Evolutionary conservation across 495 filamentous ascomycete genomes (phyloP).

Genomic region (Xylaria nigripes): DNA sequence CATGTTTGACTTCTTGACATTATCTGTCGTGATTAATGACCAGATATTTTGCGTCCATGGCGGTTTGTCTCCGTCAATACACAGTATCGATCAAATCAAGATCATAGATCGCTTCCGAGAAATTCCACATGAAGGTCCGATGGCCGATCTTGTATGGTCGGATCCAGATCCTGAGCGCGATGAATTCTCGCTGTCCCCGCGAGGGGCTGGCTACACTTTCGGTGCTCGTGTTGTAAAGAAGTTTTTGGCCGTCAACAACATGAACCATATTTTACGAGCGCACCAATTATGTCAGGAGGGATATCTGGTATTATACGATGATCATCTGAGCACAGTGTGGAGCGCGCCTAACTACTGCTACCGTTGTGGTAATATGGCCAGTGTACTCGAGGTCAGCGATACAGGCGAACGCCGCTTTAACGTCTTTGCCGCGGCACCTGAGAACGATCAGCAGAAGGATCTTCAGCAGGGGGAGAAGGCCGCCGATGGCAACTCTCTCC

Average conservation of each 20-base stretch:
- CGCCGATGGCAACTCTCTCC: constrained; percentile 42
- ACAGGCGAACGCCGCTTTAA: constrained; percentile 89
- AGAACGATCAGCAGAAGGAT: constrained; percentile 88
- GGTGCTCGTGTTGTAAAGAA: constrained; percentile 96
- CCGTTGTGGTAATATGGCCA: constrained; percentile 92
- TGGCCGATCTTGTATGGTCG: constrained; percentile 99
- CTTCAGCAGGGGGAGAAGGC: constrained; percentile 55
- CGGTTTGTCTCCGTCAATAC: constrained; percentile 86
- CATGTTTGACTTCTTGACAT: constrained; percentile 97
- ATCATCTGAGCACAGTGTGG: constrained; percentile 92
- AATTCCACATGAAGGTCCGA: constrained; percentile 95
- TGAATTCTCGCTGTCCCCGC: constrained; percentile 88
- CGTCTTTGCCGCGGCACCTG: constrained; percentile 91
- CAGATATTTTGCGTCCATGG: constrained; percentile 99
- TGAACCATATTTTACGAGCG: constrained; percentile 92
- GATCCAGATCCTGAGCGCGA: constrained; percentile 93
- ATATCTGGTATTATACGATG: constrained; percentile 91
- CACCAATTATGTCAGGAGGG: constrained; percentile 98
- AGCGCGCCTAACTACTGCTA: constrained; percentile 97
- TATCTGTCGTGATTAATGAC: constrained; percentile 96
- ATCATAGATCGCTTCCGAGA: constrained; percentile 98
- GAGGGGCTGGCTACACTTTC: constrained; percentile 94
- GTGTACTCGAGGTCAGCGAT: constrained; percentile 90
- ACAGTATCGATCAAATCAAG: constrained; percentile 98
- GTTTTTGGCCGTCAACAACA: constrained; percentile 91